Conservation (phyloP, 768 basidiomycete genomes). For the Tylopilus vinaceipallidus region DNA sequence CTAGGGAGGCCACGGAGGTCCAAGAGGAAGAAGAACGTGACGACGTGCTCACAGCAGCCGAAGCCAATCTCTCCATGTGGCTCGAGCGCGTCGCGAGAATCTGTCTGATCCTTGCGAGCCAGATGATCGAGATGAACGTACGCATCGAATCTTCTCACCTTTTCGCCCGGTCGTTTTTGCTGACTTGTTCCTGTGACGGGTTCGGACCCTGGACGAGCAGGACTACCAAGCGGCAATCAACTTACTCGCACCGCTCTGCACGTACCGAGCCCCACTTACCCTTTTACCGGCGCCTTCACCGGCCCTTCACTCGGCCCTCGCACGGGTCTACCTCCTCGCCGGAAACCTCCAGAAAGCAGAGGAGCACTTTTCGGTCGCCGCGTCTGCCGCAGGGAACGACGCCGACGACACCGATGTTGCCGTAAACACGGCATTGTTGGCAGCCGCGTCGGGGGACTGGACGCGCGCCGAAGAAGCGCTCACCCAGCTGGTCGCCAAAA, state of each 20-base stretch:
- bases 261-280: conserved; percentile 27
- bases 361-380: conserved; percentile 47
- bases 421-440: conserved; percentile 68
- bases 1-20: background rate
- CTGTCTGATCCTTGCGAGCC: conserved; percentile 76
- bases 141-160: conserved; percentile 2
- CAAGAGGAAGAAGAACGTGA: conserved; percentile 10
- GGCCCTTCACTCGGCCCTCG: conserved; percentile 66
- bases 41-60: conserved; percentile 24
- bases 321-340: conserved; percentile 70
- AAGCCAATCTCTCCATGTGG: conserved; percentile 64
- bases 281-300: conserved; percentile 38
- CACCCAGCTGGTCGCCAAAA: conserved; percentile 42
- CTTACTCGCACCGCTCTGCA: conserved; percentile 67
- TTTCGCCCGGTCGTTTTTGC: background rate
- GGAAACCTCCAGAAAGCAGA: conserved; percentile 62
- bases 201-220: background rate
- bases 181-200: background rate
- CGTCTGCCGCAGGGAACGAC: conserved; percentile 44
- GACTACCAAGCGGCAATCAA: conserved; percentile 52
- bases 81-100: conserved; percentile 75
- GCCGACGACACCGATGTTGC: conserved; percentile 43
- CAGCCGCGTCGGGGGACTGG: conserved; percentile 75
- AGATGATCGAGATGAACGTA: conserved; percentile 85
- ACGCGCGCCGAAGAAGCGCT: conserved; percentile 46